Base-by-base conservation (phyloP, 176 grass and related monocot species). In the Carex littledalei region DNA sequence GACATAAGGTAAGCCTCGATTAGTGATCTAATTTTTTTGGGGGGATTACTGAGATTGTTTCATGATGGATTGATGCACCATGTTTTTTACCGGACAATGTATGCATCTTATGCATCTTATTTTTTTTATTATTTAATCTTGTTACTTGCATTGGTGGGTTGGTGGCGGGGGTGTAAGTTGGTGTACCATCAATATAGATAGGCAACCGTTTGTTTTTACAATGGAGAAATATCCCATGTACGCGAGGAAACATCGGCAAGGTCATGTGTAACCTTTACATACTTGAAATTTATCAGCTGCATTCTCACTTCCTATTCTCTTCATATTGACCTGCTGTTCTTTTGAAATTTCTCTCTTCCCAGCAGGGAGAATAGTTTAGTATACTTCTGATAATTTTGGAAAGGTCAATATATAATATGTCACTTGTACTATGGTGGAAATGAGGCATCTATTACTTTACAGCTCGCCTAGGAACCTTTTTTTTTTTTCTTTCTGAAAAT, bases 1-100 rank as follows among this genome's bases (percentile, higher is more conserved):
- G 97, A 88, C 97, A 99, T 89, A 99, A 99, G 84, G 97, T 96
- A 81, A 87, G 91, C 31, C 55, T 5, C 50, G n/a, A 67, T 52
- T 26, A 57, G 14, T 55, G 5, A 15, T 76, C 43, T 76, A 78
- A 56, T 31, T 3, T 57, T 78, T 73, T 73, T 64, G 37, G 37
- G 37, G 17, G 47, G 72, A 11, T 10, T 43, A 45, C 8, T 72
- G 39, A 43, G 35, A 54, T 53, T 54, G 72, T 76, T 76, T 78
- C 3, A 18, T 41, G 68, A 22, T 47, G 18, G 65, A 14, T 71
- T 71, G 35, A 39, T 20, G 67, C 17, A 5, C 64, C 64, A 67
- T 10, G 3, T 67, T 34, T 32, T 67, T 34, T 34, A 67, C 26
- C 69, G 17, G 18, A 18, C 17, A 73, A 9, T 69, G n/a, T 63